Evolutionary conservation across 1,139 yeast species (phyloP).

Genomic region (Taiozyma sp.): DNA sequence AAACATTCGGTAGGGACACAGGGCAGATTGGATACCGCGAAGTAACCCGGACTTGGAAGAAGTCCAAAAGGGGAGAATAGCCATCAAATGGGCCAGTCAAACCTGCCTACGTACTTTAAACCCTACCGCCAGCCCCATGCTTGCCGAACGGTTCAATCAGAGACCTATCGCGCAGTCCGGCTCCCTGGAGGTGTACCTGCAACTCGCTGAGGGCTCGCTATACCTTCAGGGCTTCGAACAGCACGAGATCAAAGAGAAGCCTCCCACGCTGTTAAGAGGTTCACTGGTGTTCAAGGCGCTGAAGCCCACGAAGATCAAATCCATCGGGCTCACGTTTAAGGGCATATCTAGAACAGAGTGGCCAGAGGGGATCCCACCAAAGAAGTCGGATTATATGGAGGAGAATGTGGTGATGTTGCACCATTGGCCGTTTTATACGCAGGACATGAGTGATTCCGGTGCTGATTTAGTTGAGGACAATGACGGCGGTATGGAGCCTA

Average conservation of each 20-base stretch:
- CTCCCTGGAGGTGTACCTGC: slow-evolving; percentile 29
- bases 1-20: no score
- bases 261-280: slow-evolving; percentile 84
- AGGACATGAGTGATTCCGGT: slow-evolving; percentile 19
- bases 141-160: background rate
- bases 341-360: slow-evolving; percentile 86
- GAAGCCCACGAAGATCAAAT: slow-evolving; percentile 72
- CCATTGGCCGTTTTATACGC: slow-evolving; percentile 85
- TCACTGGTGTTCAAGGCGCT: slow-evolving; percentile 64
- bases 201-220: slow-evolving; percentile 69
- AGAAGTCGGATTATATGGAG: slow-evolving; percentile 60
- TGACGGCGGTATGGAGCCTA: slow-evolving; percentile 2
- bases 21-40: background rate
- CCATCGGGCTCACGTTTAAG: slow-evolving; percentile 57
- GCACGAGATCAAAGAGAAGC: slow-evolving; percentile 57
- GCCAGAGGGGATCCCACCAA: slow-evolving; percentile 99
- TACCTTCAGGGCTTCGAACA: slow-evolving; percentile 79
- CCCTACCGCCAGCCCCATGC: background rate
- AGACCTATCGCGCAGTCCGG: slow-evolving; percentile 30
- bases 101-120: background rate
- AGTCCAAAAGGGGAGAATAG: no score
- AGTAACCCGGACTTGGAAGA: background rate
- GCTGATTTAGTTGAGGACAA: slow-evolving; percentile 18
- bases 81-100: background rate
- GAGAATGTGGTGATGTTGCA: slow-evolving; percentile 64